phyloP scores from a whole-genome alignment of 164 flowering plant genomes.

The Protea cynaroides region DNA sequence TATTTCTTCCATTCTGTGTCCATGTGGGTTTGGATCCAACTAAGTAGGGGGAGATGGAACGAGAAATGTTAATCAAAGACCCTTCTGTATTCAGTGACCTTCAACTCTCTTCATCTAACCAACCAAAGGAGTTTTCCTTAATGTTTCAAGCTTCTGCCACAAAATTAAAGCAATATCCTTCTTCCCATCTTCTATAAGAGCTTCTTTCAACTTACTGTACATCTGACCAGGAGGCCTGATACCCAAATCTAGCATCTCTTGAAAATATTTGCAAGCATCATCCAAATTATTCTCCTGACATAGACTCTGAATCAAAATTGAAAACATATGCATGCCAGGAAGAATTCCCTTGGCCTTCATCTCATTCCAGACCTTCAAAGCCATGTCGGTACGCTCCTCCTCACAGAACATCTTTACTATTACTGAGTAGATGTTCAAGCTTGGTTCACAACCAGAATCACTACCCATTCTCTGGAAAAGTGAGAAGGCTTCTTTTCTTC shows the following conservation, averaged over 20 bases:
- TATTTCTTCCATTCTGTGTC: background rate
- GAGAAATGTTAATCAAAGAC: no score
- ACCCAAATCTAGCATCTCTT: slow-evolving; percentile 79
- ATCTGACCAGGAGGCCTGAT: slow-evolving; percentile 64
- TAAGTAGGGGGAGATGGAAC: no score
- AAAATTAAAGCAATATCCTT: slow-evolving; percentile 42
- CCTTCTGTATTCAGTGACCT: no score
- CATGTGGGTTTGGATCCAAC: no score
- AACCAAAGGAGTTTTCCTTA: slow-evolving; percentile 41
- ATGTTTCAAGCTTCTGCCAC: slow-evolving; percentile 44
- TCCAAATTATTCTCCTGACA: slow-evolving; percentile 59
- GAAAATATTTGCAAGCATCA: slow-evolving; percentile 64
- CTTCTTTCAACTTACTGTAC: slow-evolving; percentile 59
- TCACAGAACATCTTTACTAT: slow-evolving; percentile 75
- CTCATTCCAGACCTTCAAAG: slow-evolving; percentile 51
- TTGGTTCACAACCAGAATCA: slow-evolving; percentile 53
- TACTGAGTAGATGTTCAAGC: slow-evolving; percentile 57
- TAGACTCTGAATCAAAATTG: slow-evolving; percentile 47
- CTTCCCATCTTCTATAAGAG: slow-evolving; percentile 63
- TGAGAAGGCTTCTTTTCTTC: slow-evolving; percentile 45
- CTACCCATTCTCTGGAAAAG: slow-evolving; percentile 52
- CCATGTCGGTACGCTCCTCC: slow-evolving; percentile 48
- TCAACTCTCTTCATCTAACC: slow-evolving; percentile 12
- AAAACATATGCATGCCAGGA: slow-evolving; percentile 84
- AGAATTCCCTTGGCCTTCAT: slow-evolving; percentile 72